Conservation (phyloP, 306 rosid species). For the Lagenaria siceraria region DNA sequence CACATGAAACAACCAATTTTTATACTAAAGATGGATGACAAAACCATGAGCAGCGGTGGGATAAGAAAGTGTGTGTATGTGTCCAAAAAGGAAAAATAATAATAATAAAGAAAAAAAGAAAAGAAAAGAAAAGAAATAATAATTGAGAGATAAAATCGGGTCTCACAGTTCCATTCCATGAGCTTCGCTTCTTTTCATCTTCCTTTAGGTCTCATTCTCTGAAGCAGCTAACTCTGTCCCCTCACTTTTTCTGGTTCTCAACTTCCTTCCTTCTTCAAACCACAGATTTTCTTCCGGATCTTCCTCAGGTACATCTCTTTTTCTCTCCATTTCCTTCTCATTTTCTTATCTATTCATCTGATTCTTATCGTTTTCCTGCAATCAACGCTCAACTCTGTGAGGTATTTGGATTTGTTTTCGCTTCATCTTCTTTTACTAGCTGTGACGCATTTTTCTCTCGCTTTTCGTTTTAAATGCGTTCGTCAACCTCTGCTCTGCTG, state of each 20-base stretch:
- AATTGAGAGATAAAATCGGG: conserved; percentile 8
- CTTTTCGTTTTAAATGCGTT: background rate
- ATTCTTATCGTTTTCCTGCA: background rate
- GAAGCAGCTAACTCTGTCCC: background rate
- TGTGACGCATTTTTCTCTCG: background rate
- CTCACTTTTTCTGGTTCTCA: background rate
- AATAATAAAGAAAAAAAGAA: background rate
- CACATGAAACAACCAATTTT: background rate
- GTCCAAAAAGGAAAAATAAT: background rate
- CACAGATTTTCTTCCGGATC: background rate
- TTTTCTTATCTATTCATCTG: background rate
- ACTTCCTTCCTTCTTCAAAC: background rate
- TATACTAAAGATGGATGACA: background rate
- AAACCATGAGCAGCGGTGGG: background rate
- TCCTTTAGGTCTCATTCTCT: background rate
- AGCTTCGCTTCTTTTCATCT: background rate
- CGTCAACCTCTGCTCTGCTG: background rate
- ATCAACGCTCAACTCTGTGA: background rate
- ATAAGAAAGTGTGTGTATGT: background rate
- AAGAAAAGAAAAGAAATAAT: background rate
- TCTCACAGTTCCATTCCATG: background rate
- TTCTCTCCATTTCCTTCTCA: background rate
- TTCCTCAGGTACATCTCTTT: background rate
- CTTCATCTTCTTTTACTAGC: background rate
- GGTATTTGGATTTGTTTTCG: background rate